Conservation (phyloP, 805 yeast genomes). For the Metschnikowia continentalis region DNA sequence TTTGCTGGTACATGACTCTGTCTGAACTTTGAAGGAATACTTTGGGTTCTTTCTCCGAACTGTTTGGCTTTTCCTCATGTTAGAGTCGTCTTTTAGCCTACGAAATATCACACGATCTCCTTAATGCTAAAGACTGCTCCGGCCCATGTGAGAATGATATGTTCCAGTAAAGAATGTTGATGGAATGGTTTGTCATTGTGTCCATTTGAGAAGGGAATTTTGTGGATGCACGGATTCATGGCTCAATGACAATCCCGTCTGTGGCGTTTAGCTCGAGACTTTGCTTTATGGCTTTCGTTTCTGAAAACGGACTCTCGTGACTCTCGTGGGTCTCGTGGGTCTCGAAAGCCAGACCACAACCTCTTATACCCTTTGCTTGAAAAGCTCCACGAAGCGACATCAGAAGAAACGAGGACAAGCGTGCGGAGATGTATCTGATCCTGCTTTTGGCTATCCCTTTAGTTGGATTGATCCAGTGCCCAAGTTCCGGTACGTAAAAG, state of each 20-base stretch:
- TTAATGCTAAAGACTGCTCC: constrained; percentile 7
- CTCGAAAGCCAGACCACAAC: constrained; percentile 17
- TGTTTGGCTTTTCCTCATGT: not conserved
- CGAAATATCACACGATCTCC: not conserved
- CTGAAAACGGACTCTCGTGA: constrained; percentile 4
- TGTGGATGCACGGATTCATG: not conserved
- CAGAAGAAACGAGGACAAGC: not conserved
- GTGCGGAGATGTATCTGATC: not conserved
- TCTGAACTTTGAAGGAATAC: no score
- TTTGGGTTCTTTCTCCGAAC: no score
- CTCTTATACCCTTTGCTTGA: constrained; percentile 6
- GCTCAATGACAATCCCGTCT: not conserved
- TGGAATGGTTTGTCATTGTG: constrained; percentile 1
- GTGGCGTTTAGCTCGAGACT: not conserved
- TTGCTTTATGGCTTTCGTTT: constrained; percentile 18
- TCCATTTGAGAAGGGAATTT: not conserved
- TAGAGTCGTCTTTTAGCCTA: not conserved
- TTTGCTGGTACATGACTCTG: not conserved
- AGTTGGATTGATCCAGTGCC: constrained; percentile 14
- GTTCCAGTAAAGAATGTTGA: not conserved
- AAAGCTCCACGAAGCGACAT: constrained; percentile 8
- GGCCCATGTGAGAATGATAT: constrained; percentile 12
- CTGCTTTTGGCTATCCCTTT: constrained; percentile 14
- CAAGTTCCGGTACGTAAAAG: constrained; percentile 12
- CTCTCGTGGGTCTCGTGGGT: constrained; percentile 12